Evolutionary conservation across 345 rosid genomes (phyloP).

Genomic region (Abelmoschus esculentus): DNA sequence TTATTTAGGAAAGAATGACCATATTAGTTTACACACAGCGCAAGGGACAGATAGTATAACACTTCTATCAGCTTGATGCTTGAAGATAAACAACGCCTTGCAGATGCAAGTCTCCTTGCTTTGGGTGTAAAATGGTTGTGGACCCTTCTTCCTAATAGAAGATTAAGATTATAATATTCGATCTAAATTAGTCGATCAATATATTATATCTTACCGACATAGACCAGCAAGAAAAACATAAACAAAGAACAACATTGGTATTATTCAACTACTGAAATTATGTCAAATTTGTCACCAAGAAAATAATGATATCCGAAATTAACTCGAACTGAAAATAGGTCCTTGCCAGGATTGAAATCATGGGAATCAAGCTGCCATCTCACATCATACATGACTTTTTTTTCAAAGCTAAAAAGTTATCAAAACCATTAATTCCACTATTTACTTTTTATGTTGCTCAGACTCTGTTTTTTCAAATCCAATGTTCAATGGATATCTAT

Average conservation of each 20-base stretch:
- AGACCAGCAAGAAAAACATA: background rate
- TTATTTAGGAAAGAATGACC: too few relatives aligned
- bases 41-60: too few relatives aligned
- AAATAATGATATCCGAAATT: background rate
- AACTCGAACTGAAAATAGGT: background rate
- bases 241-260: background rate
- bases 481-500: too few relatives aligned
- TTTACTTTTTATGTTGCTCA: background rate
- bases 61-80: too few relatives aligned
- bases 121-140: too few relatives aligned
- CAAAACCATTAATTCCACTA: background rate
- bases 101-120: too few relatives aligned
- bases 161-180: too few relatives aligned
- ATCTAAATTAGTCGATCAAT: too few relatives aligned
- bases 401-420: background rate
- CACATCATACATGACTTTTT: background rate
- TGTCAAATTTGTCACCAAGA: background rate
- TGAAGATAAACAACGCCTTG: too few relatives aligned
- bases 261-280: background rate
- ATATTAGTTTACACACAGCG: too few relatives aligned
- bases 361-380: background rate
- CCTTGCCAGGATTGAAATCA: background rate
- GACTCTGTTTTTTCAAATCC: background rate
- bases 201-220: background rate
- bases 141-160: too few relatives aligned